Base-by-base conservation (phyloP, 345 rosid species). In the Lepidium didymum region DNA sequence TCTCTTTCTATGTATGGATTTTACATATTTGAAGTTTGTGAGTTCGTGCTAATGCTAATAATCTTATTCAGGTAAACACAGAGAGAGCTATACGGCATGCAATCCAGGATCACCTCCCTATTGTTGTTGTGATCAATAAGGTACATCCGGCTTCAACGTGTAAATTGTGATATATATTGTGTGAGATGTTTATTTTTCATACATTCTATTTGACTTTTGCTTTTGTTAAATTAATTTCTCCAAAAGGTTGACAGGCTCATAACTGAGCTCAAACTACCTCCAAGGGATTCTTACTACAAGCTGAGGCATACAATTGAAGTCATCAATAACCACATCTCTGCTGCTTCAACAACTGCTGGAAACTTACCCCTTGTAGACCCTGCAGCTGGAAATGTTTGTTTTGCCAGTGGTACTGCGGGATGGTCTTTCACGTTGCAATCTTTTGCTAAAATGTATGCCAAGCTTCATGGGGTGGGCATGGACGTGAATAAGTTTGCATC, bases 61-160 rank as follows among this genome's bases (percentile, higher is more conserved):
- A 31, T 53, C 7, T 7, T 53, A 45, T 53, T 8, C 75, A 91
- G 99, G 99, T 82, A 11, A 94, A 94, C 76, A 91, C 99, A 2
- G 99, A 94, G 85, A 85, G 99, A 78, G 96, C 97, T 70, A 94
- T 94, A 56, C 92, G 96, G 65, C 97, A 91, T 76, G 96, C 99
- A 36, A 89, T 87, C 82, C 99, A 89, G 69, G 99, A 94, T 25
- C 89, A 80, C 50, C 81, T 91, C 59, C 99, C 99, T 50, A 85
- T 91, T 75, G 96, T 94, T 21, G 96, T 94, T 79, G 99, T 94
- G 41, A 85, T 94, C 61, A 94, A 94, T 72, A 94, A 94, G 84
- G 97, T 94, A 75, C 62, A 51, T 54, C 25, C 6, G 27, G 46
- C 46, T 62, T 65, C 25, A 31, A 23, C 62, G 47, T 74, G 21